These are phyloP conservation scores for Phaeodactylum tricornutum DNA, from an alignment of 108 stramenopile genomes.

Conservation along the genomic window DNA sequence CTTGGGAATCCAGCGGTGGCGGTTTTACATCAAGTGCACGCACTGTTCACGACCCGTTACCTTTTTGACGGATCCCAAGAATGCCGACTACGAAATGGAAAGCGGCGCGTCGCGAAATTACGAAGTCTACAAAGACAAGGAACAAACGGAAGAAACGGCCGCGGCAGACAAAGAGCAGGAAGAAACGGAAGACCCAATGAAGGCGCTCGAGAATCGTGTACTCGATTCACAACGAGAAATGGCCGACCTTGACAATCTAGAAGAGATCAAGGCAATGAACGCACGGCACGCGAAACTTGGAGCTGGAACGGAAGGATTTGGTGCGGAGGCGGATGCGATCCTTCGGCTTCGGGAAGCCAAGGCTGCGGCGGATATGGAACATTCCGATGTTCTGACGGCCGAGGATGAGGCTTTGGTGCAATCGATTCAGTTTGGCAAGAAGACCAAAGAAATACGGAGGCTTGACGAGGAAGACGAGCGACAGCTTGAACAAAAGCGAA, in stretches of 20 bases:
- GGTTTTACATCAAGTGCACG: conserved; percentile 94
- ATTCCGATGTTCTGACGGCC: conserved; percentile 36
- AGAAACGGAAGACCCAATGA: conserved; percentile 82
- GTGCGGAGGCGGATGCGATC: conserved; percentile 41
- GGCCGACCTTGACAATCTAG: conserved; percentile 89
- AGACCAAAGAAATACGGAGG: conserved; percentile 2
- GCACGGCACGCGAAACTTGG: conserved; percentile 43
- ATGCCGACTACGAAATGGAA: conserved; percentile 96
- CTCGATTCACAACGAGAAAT: conserved; percentile 91
- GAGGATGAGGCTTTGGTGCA: conserved; percentile 68
- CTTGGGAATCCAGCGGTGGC: conserved; percentile 86
- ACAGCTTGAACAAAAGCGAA: conserved; percentile 38
- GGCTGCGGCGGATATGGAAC: conserved; percentile 10
- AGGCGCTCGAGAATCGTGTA: conserved; percentile 91
- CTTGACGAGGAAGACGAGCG: conserved; percentile 52
- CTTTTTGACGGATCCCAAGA: conserved; percentile 94
- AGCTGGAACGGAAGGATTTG: conserved; percentile 17
- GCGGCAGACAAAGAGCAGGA: conserved; percentile 52
- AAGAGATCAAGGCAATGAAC: conserved; percentile 92
- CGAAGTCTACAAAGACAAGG: conserved; percentile 86
- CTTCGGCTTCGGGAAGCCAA: conserved; percentile 34
- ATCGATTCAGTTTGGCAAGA: conserved; percentile 54
- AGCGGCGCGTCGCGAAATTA: conserved; percentile 90
- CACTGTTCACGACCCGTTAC: conserved; percentile 80
- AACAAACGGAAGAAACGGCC: conserved; percentile 36